phyloP scores from a whole-genome alignment of 306 rosid genomes.

The Begonia masoniana region DNA sequence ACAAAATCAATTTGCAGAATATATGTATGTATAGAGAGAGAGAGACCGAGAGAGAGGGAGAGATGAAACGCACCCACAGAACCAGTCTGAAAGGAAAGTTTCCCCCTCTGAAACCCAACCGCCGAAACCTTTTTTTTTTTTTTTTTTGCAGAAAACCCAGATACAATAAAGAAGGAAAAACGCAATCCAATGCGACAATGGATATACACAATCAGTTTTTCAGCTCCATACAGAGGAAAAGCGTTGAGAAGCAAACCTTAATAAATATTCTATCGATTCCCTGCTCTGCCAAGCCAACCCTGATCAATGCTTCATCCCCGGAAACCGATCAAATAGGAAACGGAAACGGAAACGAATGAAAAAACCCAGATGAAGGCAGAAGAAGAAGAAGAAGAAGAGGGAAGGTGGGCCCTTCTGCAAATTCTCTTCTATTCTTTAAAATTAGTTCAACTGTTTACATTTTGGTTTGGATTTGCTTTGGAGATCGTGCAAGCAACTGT shows the following conservation, averaged over 20 bases:
- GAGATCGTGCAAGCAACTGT: slow-evolving; percentile 55
- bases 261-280: slow-evolving; percentile 8
- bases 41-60: background rate
- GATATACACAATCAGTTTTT: background rate
- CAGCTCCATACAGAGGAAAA: slow-evolving; percentile 1
- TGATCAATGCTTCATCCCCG: slow-evolving; percentile 12
- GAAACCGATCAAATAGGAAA: slow-evolving; percentile 27
- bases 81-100: slow-evolving; percentile 4
- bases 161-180: slow-evolving; percentile 9
- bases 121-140: slow-evolving; percentile 18
- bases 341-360: slow-evolving; percentile 9
- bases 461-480: slow-evolving; percentile 15
- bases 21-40: background rate
- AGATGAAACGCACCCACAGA: background rate
- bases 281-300: slow-evolving; percentile 4
- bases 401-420: slow-evolving; percentile 4
- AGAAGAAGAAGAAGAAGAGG: background rate
- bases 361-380: slow-evolving; percentile 7
- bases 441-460: background rate
- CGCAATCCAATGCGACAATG: slow-evolving; percentile 20
- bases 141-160: slow-evolving; percentile 16
- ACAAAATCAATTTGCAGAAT: background rate
- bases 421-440: background rate
- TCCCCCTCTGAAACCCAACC: slow-evolving; percentile 16
- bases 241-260: slow-evolving; percentile 6